Percentiles rank a stretch among this genome's conserved stretches.
phyloP scores from a whole-genome alignment of 345 rosid species.

The Rhodomyrtus tomentosa region DNA sequence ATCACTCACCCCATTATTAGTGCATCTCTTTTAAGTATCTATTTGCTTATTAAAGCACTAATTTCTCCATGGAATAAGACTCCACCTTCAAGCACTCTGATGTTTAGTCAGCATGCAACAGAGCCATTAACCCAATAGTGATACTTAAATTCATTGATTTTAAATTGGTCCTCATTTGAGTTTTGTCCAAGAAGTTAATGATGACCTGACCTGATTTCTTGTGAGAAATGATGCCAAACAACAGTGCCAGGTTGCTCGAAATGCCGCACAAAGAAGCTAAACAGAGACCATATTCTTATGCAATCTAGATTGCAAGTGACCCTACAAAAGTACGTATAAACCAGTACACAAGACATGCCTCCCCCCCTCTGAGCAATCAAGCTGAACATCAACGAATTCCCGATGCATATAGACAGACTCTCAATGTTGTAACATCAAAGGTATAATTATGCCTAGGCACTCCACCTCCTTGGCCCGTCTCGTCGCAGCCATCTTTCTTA shows the following conservation, averaged over 20 bases:
- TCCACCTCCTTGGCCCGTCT: background rate
- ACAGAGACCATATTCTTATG: background rate
- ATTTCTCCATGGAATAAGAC: too few species aligned
- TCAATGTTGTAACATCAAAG: background rate
- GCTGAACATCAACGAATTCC: background rate
- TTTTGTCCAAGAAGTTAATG: background rate
- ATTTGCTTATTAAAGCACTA: too few species aligned
- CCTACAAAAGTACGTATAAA: background rate
- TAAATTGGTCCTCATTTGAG: background rate
- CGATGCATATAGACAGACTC: background rate
- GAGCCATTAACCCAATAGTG: slow-evolving; percentile 11
- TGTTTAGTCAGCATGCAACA: slow-evolving; percentile 50
- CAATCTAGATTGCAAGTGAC: background rate
- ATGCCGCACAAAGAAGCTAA: background rate
- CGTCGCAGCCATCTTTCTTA: background rate
- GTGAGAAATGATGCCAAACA: background rate
- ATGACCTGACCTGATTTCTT: background rate
- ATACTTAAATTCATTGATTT: too few species aligned
- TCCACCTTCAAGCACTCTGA: slow-evolving; percentile 42
- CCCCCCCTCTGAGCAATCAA: too few species aligned
- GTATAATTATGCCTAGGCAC: background rate
- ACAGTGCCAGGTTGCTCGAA: background rate
- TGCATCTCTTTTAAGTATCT: too few species aligned
- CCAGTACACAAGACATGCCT: background rate
- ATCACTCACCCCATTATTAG: too few species aligned